Conservation (phyloP, 495 filamentous ascomycete genomes). For the Penicillium nucicola region DNA sequence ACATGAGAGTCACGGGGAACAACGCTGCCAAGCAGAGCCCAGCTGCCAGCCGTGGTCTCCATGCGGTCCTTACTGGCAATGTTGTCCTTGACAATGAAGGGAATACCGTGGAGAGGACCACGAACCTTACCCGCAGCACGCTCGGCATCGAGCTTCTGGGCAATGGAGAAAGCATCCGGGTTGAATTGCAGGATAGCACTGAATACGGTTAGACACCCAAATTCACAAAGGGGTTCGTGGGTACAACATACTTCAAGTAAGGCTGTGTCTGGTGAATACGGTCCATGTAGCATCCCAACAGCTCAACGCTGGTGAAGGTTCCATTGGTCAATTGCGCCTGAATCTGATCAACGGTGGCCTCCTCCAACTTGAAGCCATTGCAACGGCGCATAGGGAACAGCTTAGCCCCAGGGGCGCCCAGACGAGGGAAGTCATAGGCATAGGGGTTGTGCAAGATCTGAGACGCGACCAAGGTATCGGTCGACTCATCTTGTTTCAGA, state of each 20-base stretch:
- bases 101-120: slow-evolving; percentile 67
- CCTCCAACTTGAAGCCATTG: slow-evolving; percentile 59
- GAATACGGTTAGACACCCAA: not conserved
- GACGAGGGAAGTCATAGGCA: slow-evolving; percentile 41
- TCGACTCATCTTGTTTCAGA: not conserved
- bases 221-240: too few relatives aligned
- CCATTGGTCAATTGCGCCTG: slow-evolving; percentile 41
- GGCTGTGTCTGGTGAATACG: slow-evolving; percentile 51
- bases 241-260: slow-evolving; percentile 54
- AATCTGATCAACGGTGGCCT: slow-evolving; percentile 57
- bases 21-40: slow-evolving; percentile 59
- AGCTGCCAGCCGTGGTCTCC: slow-evolving; percentile 61
- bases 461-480: slow-evolving; percentile 25
- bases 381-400: slow-evolving; percentile 61
- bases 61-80: slow-evolving; percentile 67
- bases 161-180: slow-evolving; percentile 59
- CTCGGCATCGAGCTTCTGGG: slow-evolving; percentile 56
- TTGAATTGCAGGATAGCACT: slow-evolving; percentile 59
- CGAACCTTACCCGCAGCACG: slow-evolving; percentile 51
- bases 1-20: slow-evolving; percentile 66
- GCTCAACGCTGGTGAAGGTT: slow-evolving; percentile 44
- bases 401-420: slow-evolving; percentile 26
- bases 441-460: slow-evolving; percentile 34
- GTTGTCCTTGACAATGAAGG: slow-evolving; percentile 74
- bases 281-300: slow-evolving; percentile 52